Conservation (phyloP, 2,329 filamentous ascomycete genomes). For the Magnaporthales sp. region DNA sequence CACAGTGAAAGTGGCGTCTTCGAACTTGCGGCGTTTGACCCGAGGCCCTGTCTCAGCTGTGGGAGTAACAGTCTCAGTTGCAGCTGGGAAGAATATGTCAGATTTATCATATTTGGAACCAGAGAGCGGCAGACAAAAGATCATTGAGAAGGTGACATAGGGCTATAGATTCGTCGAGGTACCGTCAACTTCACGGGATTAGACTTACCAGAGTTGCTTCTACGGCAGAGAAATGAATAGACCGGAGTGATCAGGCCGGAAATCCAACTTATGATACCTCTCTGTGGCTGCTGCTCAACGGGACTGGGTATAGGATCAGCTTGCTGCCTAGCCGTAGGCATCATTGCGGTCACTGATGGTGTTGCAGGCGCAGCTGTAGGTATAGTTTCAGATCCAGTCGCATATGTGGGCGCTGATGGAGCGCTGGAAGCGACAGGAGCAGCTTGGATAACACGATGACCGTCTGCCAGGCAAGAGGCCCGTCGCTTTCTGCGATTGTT, state of each 20-base stretch:
- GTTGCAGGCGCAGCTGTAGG: background rate
- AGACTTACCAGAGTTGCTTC: background rate
- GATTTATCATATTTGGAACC: background rate
- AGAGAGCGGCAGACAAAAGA: background rate
- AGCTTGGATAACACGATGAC: background rate
- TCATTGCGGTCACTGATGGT: background rate
- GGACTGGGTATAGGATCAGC: background rate
- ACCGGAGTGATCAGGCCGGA: background rate
- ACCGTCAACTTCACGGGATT: background rate
- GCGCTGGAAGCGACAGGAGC: background rate
- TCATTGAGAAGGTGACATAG: background rate
- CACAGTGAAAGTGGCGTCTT: background rate
- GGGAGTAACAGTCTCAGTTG: background rate
- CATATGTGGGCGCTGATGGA: background rate
- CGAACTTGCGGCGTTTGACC: background rate
- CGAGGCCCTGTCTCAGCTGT: background rate
- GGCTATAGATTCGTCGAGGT: background rate
- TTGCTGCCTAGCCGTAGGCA: background rate
- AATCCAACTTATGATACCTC: background rate
- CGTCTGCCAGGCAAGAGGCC: background rate
- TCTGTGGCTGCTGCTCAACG: background rate
- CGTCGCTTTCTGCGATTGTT: background rate
- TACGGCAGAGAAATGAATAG: background rate
- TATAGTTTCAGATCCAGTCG: background rate
- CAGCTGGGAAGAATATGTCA: background rate